phyloP scores from a whole-genome alignment of 768 basidiomycete genomes.

The Boletus huronensis region DNA sequence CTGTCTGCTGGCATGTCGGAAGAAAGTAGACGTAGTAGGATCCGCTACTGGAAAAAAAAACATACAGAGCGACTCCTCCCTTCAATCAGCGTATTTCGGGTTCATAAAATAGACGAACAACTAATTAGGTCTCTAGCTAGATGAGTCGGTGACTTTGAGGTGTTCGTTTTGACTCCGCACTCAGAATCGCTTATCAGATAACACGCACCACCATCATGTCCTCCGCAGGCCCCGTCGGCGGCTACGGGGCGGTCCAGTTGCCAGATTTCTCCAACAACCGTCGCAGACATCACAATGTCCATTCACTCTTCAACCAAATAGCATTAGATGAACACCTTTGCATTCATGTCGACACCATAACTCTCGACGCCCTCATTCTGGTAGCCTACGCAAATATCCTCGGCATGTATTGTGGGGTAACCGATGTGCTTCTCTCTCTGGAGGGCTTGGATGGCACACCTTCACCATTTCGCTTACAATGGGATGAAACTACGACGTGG shows the following conservation, averaged over 20 bases:
- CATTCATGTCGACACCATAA: background rate
- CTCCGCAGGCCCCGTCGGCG: background rate
- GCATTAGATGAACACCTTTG: conserved; percentile 1
- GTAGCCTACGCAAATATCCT: conserved; percentile 22
- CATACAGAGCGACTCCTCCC: background rate
- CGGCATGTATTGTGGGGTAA: conserved; percentile 21
- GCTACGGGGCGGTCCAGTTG: conserved; percentile 7
- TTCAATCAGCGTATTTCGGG: background rate
- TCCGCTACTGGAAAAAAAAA: background rate
- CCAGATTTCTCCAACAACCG: conserved; percentile 22
- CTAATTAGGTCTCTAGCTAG: background rate
- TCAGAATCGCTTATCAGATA: conserved; percentile 12
- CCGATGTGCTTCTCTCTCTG: conserved; percentile 22
- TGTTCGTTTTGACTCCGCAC: background rate
- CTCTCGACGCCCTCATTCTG: conserved; percentile 12
- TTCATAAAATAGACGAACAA: background rate
- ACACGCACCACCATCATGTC: conserved; percentile 1
- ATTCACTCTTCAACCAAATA: conserved; percentile 1
- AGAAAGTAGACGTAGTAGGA: background rate
- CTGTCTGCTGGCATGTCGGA: background rate
- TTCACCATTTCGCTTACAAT: conserved; percentile 13
- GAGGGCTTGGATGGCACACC: background rate
- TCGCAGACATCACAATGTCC: background rate
- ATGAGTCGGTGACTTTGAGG: background rate
- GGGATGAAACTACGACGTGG: conserved; percentile 21